Conservation (phyloP, 2,329 filamentous ascomycete species). For the Pyrenophora seminiperda region DNA sequence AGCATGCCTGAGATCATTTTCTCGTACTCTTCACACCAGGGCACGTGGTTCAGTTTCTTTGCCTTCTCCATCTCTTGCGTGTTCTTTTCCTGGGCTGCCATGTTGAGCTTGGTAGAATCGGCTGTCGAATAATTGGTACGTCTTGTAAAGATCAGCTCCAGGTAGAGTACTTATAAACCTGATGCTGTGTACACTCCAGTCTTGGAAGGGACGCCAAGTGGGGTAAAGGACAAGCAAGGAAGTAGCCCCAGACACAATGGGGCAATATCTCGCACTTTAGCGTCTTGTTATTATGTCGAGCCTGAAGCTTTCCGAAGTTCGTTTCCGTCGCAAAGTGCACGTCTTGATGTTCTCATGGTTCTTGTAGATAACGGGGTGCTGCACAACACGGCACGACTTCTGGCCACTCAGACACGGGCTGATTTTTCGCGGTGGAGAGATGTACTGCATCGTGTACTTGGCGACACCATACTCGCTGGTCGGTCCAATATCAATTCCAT, state of each 20-base stretch:
- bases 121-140: not conserved
- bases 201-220: conserved; percentile 20
- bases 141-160: not conserved
- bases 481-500: conserved; percentile 1
- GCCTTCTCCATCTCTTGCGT: conserved; percentile 53
- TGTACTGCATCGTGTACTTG: conserved; percentile 4
- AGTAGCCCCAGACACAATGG: conserved; percentile 7
- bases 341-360: not conserved
- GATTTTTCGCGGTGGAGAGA: not conserved
- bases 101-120: conserved; percentile 11
- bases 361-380: not conserved
- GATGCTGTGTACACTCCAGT: not conserved
- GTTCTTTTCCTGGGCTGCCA: conserved; percentile 53
- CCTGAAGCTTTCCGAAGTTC: no score
- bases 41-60: conserved; percentile 57
- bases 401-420: conserved; percentile 9
- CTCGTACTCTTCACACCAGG: conserved; percentile 66
- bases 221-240: conserved; percentile 12
- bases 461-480: not conserved
- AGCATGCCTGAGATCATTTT: conserved; percentile 69
- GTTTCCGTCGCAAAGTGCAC: no score
- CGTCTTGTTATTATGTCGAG: not conserved
- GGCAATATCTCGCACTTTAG: conserved; percentile 34
- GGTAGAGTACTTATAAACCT: not conserved
- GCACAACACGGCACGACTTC: conserved; percentile 16